These are phyloP conservation scores for Vigna mungo DNA, from an alignment of 306 rosid species.

Conservation along the genomic window DNA sequence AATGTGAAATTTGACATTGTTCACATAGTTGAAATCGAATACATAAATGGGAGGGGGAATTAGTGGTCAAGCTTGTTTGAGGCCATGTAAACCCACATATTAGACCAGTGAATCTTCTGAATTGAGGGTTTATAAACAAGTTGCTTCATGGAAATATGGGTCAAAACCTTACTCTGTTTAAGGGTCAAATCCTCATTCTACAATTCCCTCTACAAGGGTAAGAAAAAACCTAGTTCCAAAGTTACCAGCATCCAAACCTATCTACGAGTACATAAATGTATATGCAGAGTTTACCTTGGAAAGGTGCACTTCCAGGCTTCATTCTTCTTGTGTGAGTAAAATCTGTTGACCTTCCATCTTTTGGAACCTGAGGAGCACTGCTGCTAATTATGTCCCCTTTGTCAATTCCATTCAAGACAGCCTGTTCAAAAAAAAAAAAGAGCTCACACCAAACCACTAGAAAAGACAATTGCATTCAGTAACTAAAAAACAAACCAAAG, in stretches of 20 bases:
- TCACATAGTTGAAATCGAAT: background rate
- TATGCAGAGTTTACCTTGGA: slow-evolving; percentile 38
- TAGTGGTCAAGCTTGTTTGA: background rate
- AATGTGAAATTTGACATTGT: background rate
- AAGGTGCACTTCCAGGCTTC: slow-evolving; percentile 65
- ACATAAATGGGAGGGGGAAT: background rate
- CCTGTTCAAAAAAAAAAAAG: slow-evolving; percentile 60
- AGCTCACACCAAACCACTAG: slow-evolving; percentile 40
- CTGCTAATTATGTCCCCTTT: slow-evolving; percentile 88
- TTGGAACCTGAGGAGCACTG: slow-evolving; percentile 82
- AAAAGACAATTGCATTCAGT: slow-evolving; percentile 16
- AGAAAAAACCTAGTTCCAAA: slow-evolving; percentile 36
- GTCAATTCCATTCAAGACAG: slow-evolving; percentile 84
- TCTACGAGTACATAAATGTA: slow-evolving; percentile 3
- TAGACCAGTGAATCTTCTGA: background rate
- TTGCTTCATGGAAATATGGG: background rate
- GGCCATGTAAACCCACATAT: background rate
- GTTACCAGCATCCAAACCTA: slow-evolving; percentile 33
- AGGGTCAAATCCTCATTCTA: background rate
- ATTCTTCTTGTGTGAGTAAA: slow-evolving; percentile 68
- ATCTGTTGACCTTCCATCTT: slow-evolving; percentile 80
- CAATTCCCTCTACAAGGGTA: background rate
- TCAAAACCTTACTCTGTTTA: background rate
- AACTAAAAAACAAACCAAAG: slow-evolving; percentile 36
- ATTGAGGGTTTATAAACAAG: background rate